These are phyloP conservation scores for Balamuthia mandrillaris DNA, from an alignment of 208 protist genomes.

Conservation along the genomic window DNA sequence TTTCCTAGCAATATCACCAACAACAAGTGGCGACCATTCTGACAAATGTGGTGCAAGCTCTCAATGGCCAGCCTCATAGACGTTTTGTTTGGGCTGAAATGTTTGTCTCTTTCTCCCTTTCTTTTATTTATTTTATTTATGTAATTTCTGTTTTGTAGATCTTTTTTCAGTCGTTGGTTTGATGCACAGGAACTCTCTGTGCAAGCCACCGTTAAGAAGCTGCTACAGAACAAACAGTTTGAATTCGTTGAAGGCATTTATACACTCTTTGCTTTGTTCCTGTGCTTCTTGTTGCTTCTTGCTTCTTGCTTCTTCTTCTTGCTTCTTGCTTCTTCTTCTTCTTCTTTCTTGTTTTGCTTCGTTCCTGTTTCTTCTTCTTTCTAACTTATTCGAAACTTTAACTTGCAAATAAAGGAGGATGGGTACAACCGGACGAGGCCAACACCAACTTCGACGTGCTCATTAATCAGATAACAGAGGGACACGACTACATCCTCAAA, in stretches of 20 bases:
- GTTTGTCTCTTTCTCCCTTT: slow-evolving; percentile 6
- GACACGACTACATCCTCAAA: slow-evolving; percentile 64
- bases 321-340: background rate
- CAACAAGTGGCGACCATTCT: slow-evolving; percentile 55
- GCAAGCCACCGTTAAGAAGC: slow-evolving; percentile 12
- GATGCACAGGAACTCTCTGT: slow-evolving; percentile 3
- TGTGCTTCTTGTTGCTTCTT: background rate
- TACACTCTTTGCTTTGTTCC: background rate
- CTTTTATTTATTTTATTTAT: background rate
- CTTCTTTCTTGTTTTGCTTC: background rate
- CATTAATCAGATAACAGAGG: slow-evolving; percentile 66
- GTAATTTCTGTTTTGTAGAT: slow-evolving; percentile 13
- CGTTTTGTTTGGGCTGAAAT: slow-evolving; percentile 70
- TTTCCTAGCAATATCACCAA: slow-evolving; percentile 44
- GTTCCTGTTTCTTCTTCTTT: background rate
- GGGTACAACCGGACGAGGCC: slow-evolving; percentile 72
- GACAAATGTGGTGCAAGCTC: slow-evolving; percentile 35
- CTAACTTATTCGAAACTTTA: background rate
- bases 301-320: background rate
- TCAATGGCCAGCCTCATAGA: slow-evolving; percentile 27
- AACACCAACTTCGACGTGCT: slow-evolving; percentile 40
- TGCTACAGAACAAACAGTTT: slow-evolving; percentile 56
- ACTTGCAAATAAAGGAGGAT: slow-evolving; percentile 44
- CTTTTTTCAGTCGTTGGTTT: slow-evolving; percentile 69
- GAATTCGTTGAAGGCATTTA: slow-evolving; percentile 64